These are phyloP conservation scores for Schoenoplectus triqueter DNA, from an alignment of 202 grass and related monocot species.

Conservation along the genomic window DNA sequence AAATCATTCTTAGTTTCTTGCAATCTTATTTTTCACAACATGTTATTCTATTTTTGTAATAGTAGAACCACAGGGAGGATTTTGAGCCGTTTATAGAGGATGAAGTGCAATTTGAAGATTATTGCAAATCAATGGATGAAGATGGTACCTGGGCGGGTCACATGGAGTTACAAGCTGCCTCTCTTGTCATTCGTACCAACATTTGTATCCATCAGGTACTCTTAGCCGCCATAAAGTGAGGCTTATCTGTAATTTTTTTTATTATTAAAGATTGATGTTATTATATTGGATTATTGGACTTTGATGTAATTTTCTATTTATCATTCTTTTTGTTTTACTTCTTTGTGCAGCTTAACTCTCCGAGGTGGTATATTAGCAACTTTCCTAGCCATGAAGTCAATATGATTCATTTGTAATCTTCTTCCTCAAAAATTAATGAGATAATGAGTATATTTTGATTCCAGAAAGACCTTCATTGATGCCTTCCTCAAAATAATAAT, in stretches of 20 bases:
- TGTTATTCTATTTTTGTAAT: conserved; percentile 39
- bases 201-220: conserved; percentile 92
- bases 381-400: conserved; percentile 65
- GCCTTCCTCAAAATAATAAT: conserved; percentile 21
- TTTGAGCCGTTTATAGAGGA: conserved; percentile 96
- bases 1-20: neutral
- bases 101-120: conserved; percentile 79
- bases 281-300: conserved; percentile 4
- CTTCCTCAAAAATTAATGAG: conserved; percentile 2
- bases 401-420: conserved; percentile 93
- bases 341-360: conserved; percentile 65
- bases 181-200: conserved; percentile 78
- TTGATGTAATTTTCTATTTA: neutral
- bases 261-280: neutral
- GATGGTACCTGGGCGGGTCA: conserved; percentile 94
- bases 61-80: conserved; percentile 60
- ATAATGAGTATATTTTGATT: conserved; percentile 19
- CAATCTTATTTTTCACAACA: conserved; percentile 29
- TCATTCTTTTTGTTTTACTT: conserved; percentile 33
- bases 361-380: conserved; percentile 91
- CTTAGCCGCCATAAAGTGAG: conserved; percentile 11
- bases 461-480: neutral
- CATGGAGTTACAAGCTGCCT: conserved; percentile 94
- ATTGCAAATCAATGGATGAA: conserved; percentile 79
- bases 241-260: neutral